Evolutionary conservation across 306 rosid genomes (phyloP).

Genomic region (Malus orientalis): DNA sequence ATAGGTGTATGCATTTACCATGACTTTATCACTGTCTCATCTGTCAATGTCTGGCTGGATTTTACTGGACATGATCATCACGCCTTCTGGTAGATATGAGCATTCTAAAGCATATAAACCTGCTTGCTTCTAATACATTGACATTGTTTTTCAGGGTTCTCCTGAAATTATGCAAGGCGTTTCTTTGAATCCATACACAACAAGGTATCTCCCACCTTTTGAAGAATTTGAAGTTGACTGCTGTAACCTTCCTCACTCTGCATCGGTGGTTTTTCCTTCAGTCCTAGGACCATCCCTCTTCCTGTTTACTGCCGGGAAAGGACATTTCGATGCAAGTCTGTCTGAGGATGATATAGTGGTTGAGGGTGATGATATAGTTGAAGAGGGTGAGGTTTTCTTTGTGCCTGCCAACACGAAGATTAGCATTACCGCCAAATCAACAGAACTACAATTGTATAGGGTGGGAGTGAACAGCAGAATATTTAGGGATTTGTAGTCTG

Average conservation of each 20-base stretch:
- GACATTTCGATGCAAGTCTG: conserved; percentile 8
- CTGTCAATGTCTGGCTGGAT: neutral
- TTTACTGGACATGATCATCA: too few species aligned
- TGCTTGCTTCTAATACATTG: neutral
- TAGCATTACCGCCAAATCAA: conserved; percentile 14
- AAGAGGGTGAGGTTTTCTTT: conserved; percentile 30
- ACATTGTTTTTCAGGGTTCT: conserved; percentile 22
- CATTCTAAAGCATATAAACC: neutral
- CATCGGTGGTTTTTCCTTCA: conserved; percentile 19
- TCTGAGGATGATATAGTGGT: conserved; percentile 2
- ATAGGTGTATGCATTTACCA: neutral
- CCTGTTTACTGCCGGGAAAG: conserved; percentile 24
- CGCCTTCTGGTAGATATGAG: too few species aligned
- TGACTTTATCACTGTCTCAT: neutral
- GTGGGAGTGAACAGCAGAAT: conserved; percentile 36
- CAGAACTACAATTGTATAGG: conserved; percentile 25
- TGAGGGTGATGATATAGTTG: conserved; percentile 16
- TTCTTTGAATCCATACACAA: conserved; percentile 23
- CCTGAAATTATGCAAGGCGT: conserved; percentile 34
- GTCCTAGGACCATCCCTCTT: conserved; percentile 37
- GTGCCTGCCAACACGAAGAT: conserved; percentile 26
- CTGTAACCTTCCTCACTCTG: conserved; percentile 27
- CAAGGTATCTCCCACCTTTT: conserved; percentile 26
- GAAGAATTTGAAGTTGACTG: conserved; percentile 36
- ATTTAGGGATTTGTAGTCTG: conserved; percentile 18